These are phyloP conservation scores for Apiotrichum montevideense DNA, from an alignment of 1,284 basidiomycete genomes.

Conservation along the genomic window DNA sequence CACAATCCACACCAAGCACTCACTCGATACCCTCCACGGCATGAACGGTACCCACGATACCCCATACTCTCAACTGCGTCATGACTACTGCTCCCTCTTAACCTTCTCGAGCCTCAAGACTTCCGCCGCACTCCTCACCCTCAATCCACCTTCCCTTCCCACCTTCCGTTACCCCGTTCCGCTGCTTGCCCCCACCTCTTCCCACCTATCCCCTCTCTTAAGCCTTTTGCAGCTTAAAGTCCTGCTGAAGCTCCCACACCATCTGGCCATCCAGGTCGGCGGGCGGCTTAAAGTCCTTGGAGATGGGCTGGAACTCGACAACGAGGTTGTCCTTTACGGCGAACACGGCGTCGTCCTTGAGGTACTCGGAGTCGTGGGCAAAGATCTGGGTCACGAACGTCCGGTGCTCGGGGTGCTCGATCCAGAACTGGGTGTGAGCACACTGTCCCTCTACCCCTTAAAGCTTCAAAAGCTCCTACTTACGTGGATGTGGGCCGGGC, in stretches of 20 bases:
- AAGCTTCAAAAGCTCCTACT: constrained; percentile 3
- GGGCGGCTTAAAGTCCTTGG: constrained; percentile 8
- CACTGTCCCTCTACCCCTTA: too few relatives aligned
- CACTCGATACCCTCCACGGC: too few relatives aligned
- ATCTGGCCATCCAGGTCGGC: constrained; percentile 6
- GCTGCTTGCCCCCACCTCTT: too few relatives aligned
- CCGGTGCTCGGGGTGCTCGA: constrained; percentile 27
- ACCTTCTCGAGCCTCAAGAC: too few relatives aligned
- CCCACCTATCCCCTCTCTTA: too few relatives aligned
- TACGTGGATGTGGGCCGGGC: constrained; percentile 44
- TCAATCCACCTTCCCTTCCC: too few relatives aligned
- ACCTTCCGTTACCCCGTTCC: too few relatives aligned
- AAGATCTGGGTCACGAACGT: constrained; percentile 40
- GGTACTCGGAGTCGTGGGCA: constrained; percentile 38
- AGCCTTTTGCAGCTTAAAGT: constrained; percentile 17
- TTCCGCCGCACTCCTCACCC: too few relatives aligned
- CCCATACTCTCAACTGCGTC: too few relatives aligned
- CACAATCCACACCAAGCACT: too few relatives aligned
- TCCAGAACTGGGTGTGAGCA: constrained; percentile 27
- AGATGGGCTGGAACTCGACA: constrained; percentile 20
- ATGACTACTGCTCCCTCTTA: too few relatives aligned
- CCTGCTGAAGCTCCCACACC: constrained; percentile 21
- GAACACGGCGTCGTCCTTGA: constrained; percentile 45
- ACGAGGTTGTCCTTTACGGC: constrained; percentile 39
- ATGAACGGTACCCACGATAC: too few relatives aligned